phyloP scores from a whole-genome alignment of 2,329 filamentous ascomycete genomes.

The Pseudocercospora ulei region DNA sequence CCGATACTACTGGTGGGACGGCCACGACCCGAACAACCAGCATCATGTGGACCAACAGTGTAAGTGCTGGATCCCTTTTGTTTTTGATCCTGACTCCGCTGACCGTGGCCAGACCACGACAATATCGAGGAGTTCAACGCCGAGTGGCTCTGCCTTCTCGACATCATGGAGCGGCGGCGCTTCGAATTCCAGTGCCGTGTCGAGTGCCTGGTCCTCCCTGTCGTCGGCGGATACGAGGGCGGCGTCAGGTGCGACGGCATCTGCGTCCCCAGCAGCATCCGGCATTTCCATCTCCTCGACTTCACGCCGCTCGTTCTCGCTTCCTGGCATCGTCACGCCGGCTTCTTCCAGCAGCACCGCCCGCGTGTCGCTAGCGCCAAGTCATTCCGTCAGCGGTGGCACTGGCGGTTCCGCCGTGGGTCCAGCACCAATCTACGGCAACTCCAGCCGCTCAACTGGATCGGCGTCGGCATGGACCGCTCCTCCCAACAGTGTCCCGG shows the following conservation, averaged over 20 bases:
- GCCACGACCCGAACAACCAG: background rate
- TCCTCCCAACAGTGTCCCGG: background rate
- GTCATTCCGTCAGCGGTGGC: background rate
- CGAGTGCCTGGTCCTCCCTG: slow-evolving; percentile 1
- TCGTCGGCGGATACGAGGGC: background rate
- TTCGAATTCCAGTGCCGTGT: background rate
- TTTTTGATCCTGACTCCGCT: too few species aligned
- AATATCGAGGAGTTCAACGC: background rate
- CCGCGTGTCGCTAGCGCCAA: background rate
- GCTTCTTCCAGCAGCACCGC: background rate
- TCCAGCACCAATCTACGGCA: background rate
- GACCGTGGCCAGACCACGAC: background rate
- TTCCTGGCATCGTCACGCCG: background rate
- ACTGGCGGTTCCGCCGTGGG: background rate
- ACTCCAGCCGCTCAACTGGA: background rate
- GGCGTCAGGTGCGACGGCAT: background rate
- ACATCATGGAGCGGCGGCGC: background rate
- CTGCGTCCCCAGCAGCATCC: background rate
- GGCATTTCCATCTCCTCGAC: slow-evolving; percentile 1
- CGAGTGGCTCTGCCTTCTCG: background rate
- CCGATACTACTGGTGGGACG: slow-evolving; percentile 1
- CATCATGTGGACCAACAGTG: too few species aligned
- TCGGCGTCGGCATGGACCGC: background rate
- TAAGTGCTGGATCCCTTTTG: too few species aligned
- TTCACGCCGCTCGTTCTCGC: too few species aligned